phyloP scores from a whole-genome alignment of 2,329 filamentous ascomycete genomes.

The Coniochaeta sp. region DNA sequence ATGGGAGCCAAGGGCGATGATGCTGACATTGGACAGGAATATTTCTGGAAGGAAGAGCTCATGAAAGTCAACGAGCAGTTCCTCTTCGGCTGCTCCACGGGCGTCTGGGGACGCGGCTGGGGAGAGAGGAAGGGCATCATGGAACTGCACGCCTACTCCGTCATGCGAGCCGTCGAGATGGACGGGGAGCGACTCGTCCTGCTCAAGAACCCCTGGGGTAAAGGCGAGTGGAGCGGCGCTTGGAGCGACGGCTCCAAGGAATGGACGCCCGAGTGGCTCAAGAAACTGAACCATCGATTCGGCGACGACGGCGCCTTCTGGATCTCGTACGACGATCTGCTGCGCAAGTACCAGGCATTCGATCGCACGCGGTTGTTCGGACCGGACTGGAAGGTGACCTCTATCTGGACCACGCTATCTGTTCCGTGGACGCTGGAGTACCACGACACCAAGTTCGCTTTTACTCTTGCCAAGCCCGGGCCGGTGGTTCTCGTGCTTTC shows the following conservation, averaged over 20 bases:
- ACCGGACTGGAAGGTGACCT: slow-evolving; percentile 47
- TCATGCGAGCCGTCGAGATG: slow-evolving; percentile 42
- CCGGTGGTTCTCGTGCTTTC: slow-evolving; percentile 53
- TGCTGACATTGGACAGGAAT: slow-evolving; percentile 33
- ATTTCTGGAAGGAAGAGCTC: slow-evolving; percentile 78
- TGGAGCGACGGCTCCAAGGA: slow-evolving; percentile 55
- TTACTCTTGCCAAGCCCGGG: slow-evolving; percentile 46
- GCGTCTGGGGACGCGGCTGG: slow-evolving; percentile 55
- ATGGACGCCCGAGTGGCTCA: slow-evolving; percentile 50
- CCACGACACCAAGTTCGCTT: slow-evolving; percentile 51
- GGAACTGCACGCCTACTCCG: slow-evolving; percentile 51
- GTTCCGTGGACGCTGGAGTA: slow-evolving; percentile 57
- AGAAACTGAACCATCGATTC: slow-evolving; percentile 51
- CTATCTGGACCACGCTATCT: slow-evolving; percentile 54
- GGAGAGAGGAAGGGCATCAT: slow-evolving; percentile 51
- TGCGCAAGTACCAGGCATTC: slow-evolving; percentile 54
- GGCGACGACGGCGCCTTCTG: slow-evolving; percentile 57
- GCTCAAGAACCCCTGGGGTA: slow-evolving; percentile 49
- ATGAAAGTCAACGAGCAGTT: slow-evolving; percentile 76
- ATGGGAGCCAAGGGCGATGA: no score
- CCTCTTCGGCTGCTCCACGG: slow-evolving; percentile 63
- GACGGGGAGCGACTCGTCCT: slow-evolving; percentile 44
- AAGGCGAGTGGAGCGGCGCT: slow-evolving; percentile 52
- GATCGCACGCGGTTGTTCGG: slow-evolving; percentile 57
- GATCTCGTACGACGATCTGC: slow-evolving; percentile 55